phyloP scores from a whole-genome alignment of 1,284 basidiomycete species.

The Leucoagaricus sp. region DNA sequence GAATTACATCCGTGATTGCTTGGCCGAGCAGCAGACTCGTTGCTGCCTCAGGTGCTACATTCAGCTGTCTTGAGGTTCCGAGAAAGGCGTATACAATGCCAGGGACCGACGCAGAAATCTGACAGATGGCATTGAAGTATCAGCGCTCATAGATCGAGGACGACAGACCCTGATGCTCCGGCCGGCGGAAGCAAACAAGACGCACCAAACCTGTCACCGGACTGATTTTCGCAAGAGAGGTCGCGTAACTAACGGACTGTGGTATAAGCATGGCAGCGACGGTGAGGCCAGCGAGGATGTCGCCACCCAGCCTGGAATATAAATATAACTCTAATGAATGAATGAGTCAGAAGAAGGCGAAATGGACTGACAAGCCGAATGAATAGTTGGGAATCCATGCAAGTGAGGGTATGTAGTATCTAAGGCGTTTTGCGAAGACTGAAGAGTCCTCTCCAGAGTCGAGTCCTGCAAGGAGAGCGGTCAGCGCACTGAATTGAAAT shows the following conservation, averaged over 20 bases:
- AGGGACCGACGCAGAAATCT: constrained; percentile 82
- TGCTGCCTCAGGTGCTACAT: constrained; percentile 90
- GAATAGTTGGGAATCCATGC: constrained; percentile 87
- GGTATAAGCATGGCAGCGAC: constrained; percentile 91
- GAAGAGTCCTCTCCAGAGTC: constrained; percentile 18
- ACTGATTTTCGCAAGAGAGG: constrained; percentile 79
- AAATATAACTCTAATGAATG: constrained; percentile 16
- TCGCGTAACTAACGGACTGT: constrained; percentile 91
- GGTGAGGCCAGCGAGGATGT: constrained; percentile 83
- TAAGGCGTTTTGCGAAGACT: constrained; percentile 35
- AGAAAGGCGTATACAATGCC: constrained; percentile 84
- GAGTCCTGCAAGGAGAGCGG: constrained; percentile 1
- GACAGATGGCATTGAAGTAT: constrained; percentile 10
- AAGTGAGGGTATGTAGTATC: constrained; percentile 72
- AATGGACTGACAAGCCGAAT: constrained; percentile 61
- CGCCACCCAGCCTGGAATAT: constrained; percentile 67
- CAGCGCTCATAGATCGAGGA: constrained; percentile 18
- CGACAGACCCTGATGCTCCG: neutral
- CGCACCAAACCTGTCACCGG: constrained; percentile 85
- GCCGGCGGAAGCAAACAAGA: constrained; percentile 17
- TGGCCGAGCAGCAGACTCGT: constrained; percentile 89
- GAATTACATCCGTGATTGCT: constrained; percentile 71
- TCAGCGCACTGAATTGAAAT: constrained; percentile 1
- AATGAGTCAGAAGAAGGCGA: neutral
- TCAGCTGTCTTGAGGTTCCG: constrained; percentile 81